Conservation (phyloP, 495 filamentous ascomycete species). For the Talaromyces stipitatus region DNA sequence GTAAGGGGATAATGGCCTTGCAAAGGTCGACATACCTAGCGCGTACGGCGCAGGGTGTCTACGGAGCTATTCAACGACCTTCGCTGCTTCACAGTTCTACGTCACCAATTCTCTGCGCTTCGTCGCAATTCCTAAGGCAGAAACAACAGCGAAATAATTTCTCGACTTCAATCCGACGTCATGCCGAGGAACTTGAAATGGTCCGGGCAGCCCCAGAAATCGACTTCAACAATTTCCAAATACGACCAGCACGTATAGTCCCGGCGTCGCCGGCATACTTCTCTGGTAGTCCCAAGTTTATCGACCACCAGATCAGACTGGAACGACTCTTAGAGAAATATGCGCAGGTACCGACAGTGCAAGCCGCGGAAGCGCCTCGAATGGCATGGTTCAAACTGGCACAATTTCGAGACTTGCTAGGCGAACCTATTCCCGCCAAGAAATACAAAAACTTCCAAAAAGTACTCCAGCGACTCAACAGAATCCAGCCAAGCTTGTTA, state of each 20-base stretch:
- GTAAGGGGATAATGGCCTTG: slow-evolving; percentile 24
- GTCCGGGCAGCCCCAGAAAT: slow-evolving; percentile 37
- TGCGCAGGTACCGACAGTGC: slow-evolving; percentile 59
- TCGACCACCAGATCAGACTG: slow-evolving; percentile 71
- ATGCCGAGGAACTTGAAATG: slow-evolving; percentile 25
- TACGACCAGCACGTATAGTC: slow-evolving; percentile 56
- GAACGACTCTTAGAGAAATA: slow-evolving; percentile 63
- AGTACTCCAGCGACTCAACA: slow-evolving; percentile 72
- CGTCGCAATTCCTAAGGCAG: slow-evolving; percentile 4
- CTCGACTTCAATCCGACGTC: slow-evolving; percentile 7
- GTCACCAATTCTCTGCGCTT: slow-evolving; percentile 5
- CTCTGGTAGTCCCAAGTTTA: slow-evolving; percentile 75
- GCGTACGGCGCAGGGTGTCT: slow-evolving; percentile 31
- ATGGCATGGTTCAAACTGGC: slow-evolving; percentile 77
- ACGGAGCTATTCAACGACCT: slow-evolving; percentile 14
- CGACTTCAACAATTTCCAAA: slow-evolving; percentile 25
- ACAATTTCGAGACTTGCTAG: slow-evolving; percentile 65
- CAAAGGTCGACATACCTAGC: slow-evolving; percentile 28
- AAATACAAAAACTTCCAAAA: slow-evolving; percentile 70
- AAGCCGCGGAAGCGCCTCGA: slow-evolving; percentile 56
- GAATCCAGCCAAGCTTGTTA: slow-evolving; percentile 73
- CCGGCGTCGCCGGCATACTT: slow-evolving; percentile 91
- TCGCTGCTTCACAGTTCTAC: slow-evolving; percentile 10
- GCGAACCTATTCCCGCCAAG: slow-evolving; percentile 68
- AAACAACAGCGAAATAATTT: background rate